A percentile compares a stretch with the other conserved stretches of the same genome.
phyloP scores from a whole-genome alignment of 306 rosid genomes.

The Lupinus albus region DNA sequence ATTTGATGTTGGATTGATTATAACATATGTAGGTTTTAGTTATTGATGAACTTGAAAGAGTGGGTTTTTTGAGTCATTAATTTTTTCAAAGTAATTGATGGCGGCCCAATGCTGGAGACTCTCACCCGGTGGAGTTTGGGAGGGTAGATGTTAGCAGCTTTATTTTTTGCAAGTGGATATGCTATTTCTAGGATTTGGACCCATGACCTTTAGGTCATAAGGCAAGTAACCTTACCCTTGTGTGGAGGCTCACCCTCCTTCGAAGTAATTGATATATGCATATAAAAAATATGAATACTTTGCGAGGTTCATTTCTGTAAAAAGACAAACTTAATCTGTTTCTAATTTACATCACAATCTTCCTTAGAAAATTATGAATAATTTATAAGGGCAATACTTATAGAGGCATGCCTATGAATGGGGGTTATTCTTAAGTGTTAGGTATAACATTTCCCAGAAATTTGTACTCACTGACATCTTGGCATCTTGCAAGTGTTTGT shows the following conservation, averaged over 20 bases:
- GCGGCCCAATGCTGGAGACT: no score
- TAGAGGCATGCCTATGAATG: background rate
- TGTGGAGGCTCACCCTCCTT: no score
- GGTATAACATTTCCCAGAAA: constrained; percentile 5
- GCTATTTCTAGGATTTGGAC: no score
- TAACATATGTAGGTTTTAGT: background rate
- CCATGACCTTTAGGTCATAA: no score
- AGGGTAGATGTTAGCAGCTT: no score
- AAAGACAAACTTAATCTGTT: constrained; percentile 19
- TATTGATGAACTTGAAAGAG: constrained; percentile 11
- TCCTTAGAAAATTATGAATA: background rate
- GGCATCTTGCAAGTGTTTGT: background rate
- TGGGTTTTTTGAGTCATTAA: background rate
- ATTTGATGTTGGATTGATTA: constrained; percentile 10
- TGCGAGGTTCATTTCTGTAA: background rate
- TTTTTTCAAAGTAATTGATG: background rate
- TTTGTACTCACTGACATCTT: constrained; percentile 14
- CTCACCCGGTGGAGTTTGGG: no score
- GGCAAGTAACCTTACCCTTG: no score
- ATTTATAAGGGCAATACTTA: background rate
- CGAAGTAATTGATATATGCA: background rate
- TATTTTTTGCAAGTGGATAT: no score
- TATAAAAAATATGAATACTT: background rate
- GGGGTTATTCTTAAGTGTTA: background rate
- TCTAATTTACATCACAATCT: background rate